phyloP scores from a whole-genome alignment of 495 filamentous ascomycete species.

The Tuber umbilicatum region DNA sequence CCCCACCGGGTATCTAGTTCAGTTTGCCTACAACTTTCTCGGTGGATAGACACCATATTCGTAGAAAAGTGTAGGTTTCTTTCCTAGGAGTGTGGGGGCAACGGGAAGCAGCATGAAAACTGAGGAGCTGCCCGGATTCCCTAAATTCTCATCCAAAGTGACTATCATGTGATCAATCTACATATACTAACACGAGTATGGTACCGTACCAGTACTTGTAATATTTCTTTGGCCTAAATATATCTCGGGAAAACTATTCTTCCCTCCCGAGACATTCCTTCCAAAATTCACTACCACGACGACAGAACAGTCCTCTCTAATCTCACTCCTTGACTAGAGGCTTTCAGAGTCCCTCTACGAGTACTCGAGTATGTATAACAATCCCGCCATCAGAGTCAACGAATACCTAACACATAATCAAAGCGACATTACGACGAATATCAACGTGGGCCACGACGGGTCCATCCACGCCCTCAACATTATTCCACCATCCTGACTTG shows the following conservation, averaged over 20 bases:
- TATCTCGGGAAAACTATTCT: neutral
- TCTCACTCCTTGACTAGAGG: too few relatives aligned
- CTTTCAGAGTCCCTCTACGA: too few relatives aligned
- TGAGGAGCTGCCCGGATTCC: neutral
- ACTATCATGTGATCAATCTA: neutral
- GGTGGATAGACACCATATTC: neutral
- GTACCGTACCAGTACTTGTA: too few relatives aligned
- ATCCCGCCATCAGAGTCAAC: too few relatives aligned
- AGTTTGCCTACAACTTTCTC: neutral
- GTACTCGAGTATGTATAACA: too few relatives aligned
- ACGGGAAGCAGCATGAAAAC: neutral
- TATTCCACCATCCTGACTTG: conserved; percentile 40
- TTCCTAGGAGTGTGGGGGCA: neutral
- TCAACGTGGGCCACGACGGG: too few relatives aligned
- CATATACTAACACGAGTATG: too few relatives aligned
- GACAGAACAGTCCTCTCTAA: neutral
- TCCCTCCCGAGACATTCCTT: neutral
- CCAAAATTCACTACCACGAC: neutral
- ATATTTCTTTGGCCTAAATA: neutral
- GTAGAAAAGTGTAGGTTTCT: neutral
- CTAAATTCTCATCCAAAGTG: neutral
- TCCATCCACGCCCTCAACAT: too few relatives aligned
- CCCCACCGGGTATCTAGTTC: neutral
- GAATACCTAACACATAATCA: neutral
- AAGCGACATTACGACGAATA: neutral